phyloP scores from a whole-genome alignment of 768 basidiomycete species.

The Vararia minispora region DNA sequence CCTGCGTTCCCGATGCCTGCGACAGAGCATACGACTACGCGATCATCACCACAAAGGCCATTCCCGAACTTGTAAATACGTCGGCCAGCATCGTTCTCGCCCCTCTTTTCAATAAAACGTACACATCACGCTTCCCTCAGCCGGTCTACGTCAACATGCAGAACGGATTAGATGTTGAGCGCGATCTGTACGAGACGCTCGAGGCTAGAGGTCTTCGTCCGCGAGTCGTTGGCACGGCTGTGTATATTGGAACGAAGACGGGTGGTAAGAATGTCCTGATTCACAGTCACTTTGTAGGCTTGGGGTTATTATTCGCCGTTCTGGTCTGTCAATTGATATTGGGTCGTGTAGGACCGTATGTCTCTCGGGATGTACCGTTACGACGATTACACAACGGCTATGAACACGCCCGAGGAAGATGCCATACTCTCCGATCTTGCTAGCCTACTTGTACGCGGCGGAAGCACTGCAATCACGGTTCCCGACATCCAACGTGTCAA shows the following conservation, averaged over 20 bases:
- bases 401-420: conserved; percentile 32
- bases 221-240: conserved; percentile 40
- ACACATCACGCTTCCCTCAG: conserved; percentile 34
- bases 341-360: conserved; percentile 32
- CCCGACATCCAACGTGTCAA: conserved; percentile 54
- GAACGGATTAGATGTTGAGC: conserved; percentile 66
- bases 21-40: conserved; percentile 55
- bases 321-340: not conserved
- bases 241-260: conserved; percentile 45
- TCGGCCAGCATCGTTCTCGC: conserved; percentile 41
- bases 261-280: conserved; percentile 34
- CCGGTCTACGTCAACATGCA: conserved; percentile 55
- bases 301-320: not conserved
- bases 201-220: conserved; percentile 21
- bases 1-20: conserved; percentile 45
- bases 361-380: conserved; percentile 45
- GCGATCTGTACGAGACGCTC: conserved; percentile 46
- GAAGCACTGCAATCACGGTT: conserved; percentile 33
- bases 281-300: conserved; percentile 41
- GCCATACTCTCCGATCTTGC: conserved; percentile 34
- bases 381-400: conserved; percentile 26
- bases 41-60: conserved; percentile 56
- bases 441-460: conserved; percentile 33
- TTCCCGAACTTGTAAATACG: conserved; percentile 55
- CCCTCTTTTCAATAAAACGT: conserved; percentile 39